Percentiles rank a stretch among this genome's conserved stretches.
Evolutionary conservation across 1,139 yeast genomes (phyloP).

Genomic region (Geotrichum carabidarum): DNA sequence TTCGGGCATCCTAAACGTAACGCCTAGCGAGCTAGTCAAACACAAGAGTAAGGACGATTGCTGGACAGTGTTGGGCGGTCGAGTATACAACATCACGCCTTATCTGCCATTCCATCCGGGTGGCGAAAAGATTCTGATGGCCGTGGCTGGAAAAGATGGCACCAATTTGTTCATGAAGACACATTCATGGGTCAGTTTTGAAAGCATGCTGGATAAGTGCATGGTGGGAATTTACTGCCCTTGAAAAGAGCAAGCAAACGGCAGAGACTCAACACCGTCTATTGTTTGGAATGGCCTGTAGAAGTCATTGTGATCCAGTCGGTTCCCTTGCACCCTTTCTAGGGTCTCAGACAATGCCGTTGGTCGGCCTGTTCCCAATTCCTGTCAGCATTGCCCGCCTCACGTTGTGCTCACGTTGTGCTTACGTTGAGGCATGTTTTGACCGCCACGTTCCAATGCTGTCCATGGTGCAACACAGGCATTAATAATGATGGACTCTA

Average conservation of each 20-base stretch:
- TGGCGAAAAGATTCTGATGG: constrained; percentile 72
- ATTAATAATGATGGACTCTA: too few relatives aligned
- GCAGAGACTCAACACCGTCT: too few relatives aligned
- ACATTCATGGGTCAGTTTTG: constrained; percentile 85
- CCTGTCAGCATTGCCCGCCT: too few relatives aligned
- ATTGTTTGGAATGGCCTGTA: too few relatives aligned
- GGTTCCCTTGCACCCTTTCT: too few relatives aligned
- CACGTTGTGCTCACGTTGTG: too few relatives aligned
- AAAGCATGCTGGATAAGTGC: constrained; percentile 73
- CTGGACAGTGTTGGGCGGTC: constrained; percentile 80
- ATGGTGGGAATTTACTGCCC: constrained; percentile 54
- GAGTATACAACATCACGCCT: constrained; percentile 78
- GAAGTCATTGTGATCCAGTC: too few relatives aligned
- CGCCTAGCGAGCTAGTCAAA: constrained; percentile 52
- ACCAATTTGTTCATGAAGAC: constrained; percentile 72
- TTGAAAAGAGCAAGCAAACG: background rate
- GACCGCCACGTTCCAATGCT: too few relatives aligned
- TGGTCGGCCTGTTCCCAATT: too few relatives aligned
- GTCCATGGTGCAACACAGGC: too few relatives aligned
- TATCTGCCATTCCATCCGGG: constrained; percentile 91
- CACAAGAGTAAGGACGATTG: constrained; percentile 64
- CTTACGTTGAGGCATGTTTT: too few relatives aligned
- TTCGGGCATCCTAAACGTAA: constrained; percentile 44
- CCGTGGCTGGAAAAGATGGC: constrained; percentile 81
- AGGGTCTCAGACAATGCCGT: too few relatives aligned